These are phyloP conservation scores for Mycena maculata DNA, from an alignment of 768 basidiomycete species.

Conservation along the genomic window DNA sequence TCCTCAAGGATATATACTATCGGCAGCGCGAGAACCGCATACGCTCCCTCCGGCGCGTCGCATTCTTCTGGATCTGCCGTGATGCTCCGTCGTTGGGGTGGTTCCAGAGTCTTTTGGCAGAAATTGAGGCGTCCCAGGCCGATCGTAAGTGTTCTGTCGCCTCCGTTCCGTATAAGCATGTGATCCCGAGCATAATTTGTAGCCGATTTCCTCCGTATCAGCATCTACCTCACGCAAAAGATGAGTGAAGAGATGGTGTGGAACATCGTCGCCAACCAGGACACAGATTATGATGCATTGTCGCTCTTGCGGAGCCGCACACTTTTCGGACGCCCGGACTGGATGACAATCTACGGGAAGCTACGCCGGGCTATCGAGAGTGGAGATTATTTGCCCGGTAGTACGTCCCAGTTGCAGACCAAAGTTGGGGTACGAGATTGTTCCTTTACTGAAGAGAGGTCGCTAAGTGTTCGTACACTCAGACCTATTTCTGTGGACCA, in stretches of 20 bases:
- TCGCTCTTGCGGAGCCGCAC: constrained; percentile 90
- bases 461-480: neutral
- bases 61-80: constrained; percentile 95
- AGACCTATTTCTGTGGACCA: constrained; percentile 94
- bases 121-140: constrained; percentile 88
- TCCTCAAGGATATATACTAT: constrained; percentile 76
- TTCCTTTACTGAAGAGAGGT: neutral
- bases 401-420: constrained; percentile 81
- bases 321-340: constrained; percentile 93
- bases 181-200: constrained; percentile 15
- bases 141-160: constrained; percentile 71
- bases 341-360: constrained; percentile 80
- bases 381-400: constrained; percentile 84
- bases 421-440: constrained; percentile 76
- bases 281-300: constrained; percentile 87
- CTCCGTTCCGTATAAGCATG: neutral
- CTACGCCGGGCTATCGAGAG: constrained; percentile 83
- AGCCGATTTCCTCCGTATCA: constrained; percentile 95
- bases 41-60: constrained; percentile 85
- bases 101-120: constrained; percentile 91
- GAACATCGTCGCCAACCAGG: constrained; percentile 91
- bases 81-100: constrained; percentile 94
- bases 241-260: constrained; percentile 87
- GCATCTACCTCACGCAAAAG: constrained; percentile 90
- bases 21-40: constrained; percentile 81